Conservation (phyloP, 768 basidiomycete genomes). For the Tulasnella sp. region DNA sequence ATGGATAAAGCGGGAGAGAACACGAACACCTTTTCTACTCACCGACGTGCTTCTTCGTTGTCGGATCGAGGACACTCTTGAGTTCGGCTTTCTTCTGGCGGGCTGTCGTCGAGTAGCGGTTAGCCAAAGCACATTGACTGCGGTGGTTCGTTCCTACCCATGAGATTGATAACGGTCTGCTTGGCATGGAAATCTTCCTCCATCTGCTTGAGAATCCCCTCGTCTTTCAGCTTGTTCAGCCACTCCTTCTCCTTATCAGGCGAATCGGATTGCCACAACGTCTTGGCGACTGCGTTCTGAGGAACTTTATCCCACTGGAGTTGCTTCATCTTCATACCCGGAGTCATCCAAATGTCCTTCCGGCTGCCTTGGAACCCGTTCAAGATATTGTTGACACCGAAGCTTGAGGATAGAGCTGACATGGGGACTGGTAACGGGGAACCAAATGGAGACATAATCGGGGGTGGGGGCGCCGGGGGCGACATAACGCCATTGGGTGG, state of each 20-base stretch:
- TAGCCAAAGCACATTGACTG: background rate
- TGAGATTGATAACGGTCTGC: constrained; percentile 86
- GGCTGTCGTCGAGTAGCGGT: constrained; percentile 48
- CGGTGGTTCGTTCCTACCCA: constrained; percentile 58
- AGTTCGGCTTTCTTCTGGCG: constrained; percentile 86
- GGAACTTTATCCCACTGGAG: constrained; percentile 99
- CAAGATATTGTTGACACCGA: constrained; percentile 41
- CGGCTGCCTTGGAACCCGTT: constrained; percentile 62
- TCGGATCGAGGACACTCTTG: constrained; percentile 86
- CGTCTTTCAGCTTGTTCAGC: constrained; percentile 75
- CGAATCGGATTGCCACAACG: constrained; percentile 79
- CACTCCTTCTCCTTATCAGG: constrained; percentile 73
- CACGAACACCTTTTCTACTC: constrained; percentile 44
- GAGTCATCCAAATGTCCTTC: constrained; percentile 84
- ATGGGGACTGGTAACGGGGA: constrained; percentile 40
- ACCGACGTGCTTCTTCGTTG: constrained; percentile 95
- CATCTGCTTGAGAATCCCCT: constrained; percentile 95
- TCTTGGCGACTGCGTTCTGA: constrained; percentile 80
- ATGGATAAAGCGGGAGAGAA: background rate
- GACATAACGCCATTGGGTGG: constrained; percentile 35
- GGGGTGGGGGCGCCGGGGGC: constrained; percentile 46
- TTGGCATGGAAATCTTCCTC: constrained; percentile 98
- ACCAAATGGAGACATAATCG: constrained; percentile 47
- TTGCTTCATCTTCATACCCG: constrained; percentile 94
- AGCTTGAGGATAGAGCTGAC: constrained; percentile 46